Conservation (phyloP, 306 rosid genomes). For the Argentina anserina region DNA sequence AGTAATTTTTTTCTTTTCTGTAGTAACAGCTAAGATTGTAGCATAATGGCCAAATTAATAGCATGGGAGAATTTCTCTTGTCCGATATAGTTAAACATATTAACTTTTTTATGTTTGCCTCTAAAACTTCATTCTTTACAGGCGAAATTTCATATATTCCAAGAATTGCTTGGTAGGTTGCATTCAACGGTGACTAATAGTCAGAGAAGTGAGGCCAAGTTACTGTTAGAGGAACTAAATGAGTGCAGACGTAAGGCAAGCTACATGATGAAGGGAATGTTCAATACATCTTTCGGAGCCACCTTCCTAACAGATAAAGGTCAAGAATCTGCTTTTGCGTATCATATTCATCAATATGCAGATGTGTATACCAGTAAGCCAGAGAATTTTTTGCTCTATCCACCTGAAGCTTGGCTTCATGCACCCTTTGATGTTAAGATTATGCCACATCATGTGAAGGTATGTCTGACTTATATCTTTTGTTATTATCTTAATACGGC, state of each 20-base stretch:
- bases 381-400: constrained; percentile 77
- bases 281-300: constrained; percentile 80
- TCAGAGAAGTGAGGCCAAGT: constrained; percentile 41
- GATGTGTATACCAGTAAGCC: constrained; percentile 98
- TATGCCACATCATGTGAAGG: constrained; percentile 98
- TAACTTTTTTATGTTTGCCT: neutral
- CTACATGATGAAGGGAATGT: constrained; percentile 67
- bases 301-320: constrained; percentile 89
- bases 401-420: constrained; percentile 93
- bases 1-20: constrained; percentile 23
- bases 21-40: constrained; percentile 15
- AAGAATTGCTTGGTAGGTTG: constrained; percentile 82
- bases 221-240: constrained; percentile 67
- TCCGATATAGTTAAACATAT: constrained; percentile 18
- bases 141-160: constrained; percentile 89
- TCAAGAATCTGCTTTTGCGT: constrained; percentile 94
- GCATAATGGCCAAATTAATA: neutral
- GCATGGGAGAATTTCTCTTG: neutral
- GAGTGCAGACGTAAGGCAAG: constrained; percentile 67
- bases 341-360: constrained; percentile 93
- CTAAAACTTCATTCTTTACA: constrained; percentile 35
- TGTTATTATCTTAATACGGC: neutral
- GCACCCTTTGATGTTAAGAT: constrained; percentile 91
- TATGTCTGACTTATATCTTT: constrained; percentile 21
- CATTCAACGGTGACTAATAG: constrained; percentile 59